Percentiles rank a stretch among this genome's conserved stretches.
phyloP scores from a whole-genome alignment of 2,329 filamentous ascomycete species.

The Aspergillus cejpii region DNA sequence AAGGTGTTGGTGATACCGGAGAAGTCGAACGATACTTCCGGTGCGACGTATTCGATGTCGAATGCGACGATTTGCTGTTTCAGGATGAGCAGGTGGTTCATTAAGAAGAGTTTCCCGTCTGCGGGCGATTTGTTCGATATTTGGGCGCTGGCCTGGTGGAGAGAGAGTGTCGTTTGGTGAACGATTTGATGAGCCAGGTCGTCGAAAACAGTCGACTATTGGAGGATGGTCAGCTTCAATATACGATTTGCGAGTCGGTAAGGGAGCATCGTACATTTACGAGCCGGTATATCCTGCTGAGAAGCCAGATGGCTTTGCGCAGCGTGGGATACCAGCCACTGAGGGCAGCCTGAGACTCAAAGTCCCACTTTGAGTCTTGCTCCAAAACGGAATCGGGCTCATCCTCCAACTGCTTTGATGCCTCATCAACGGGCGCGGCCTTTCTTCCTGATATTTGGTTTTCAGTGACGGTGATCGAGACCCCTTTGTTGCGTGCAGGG shows the following conservation, averaged over 20 bases:
- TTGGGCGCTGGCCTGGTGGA: conserved; percentile 67
- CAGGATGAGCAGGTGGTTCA: conserved; percentile 88
- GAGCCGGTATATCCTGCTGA: conserved; percentile 62
- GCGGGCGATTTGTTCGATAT: conserved; percentile 60
- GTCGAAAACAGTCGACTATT: conserved; percentile 59
- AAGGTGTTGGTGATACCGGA: conserved; percentile 60
- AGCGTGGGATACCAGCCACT: conserved; percentile 61
- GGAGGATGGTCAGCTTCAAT: conserved; percentile 12
- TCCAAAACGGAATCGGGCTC: conserved; percentile 40
- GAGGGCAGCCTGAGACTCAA: conserved; percentile 52
- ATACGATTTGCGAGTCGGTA: not conserved
- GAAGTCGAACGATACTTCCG: conserved; percentile 61
- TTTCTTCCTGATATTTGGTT: conserved; percentile 51
- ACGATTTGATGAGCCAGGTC: conserved; percentile 75
- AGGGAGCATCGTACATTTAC: conserved; percentile 49
- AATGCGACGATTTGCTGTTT: conserved; percentile 95
- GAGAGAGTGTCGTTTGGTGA: conserved; percentile 76
- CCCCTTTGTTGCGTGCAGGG: conserved; percentile 47
- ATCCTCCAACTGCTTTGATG: conserved; percentile 47
- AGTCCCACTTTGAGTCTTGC: conserved; percentile 46
- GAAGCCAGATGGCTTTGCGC: conserved; percentile 60
- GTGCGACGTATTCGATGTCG: conserved; percentile 73
- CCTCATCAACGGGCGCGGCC: conserved; percentile 38
- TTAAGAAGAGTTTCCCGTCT: conserved; percentile 83
- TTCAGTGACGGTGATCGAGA: conserved; percentile 37